phyloP scores from a whole-genome alignment of 768 basidiomycete species.

The Boletus vermiculosoides region DNA sequence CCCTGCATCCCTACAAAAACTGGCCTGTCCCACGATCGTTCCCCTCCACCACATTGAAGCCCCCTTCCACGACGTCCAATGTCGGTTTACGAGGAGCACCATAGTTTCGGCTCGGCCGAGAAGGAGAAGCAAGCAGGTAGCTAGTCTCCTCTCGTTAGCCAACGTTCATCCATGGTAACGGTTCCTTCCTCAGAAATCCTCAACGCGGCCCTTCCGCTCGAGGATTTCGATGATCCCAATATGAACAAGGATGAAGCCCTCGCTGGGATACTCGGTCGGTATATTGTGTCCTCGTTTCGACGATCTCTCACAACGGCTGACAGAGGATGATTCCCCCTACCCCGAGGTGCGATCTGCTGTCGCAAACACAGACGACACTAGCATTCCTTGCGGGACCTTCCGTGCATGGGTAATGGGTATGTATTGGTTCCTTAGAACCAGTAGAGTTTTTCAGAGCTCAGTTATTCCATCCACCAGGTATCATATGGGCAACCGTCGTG shows the following conservation, averaged over 20 bases:
- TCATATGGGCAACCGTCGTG: slow-evolving; percentile 59
- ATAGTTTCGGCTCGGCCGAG: slow-evolving; percentile 20
- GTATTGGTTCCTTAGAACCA: not conserved
- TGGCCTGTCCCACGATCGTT: not conserved
- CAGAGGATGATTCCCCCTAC: slow-evolving; percentile 79
- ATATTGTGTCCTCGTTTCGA: not conserved
- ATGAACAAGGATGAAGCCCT: slow-evolving; percentile 30
- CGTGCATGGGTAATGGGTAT: slow-evolving; percentile 59
- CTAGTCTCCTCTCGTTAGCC: not conserved
- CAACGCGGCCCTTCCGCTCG: slow-evolving; percentile 7
- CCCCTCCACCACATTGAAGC: not conserved
- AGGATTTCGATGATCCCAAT: slow-evolving; percentile 40
- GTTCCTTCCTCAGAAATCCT: slow-evolving; percentile 1
- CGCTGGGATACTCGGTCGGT: slow-evolving; percentile 27
- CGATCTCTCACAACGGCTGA: slow-evolving; percentile 14
- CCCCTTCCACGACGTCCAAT: slow-evolving; percentile 8
- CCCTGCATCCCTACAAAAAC: slow-evolving; percentile 15
- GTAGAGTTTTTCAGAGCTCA: not conserved
- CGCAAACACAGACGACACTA: slow-evolving; percentile 67
- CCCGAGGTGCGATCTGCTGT: slow-evolving; percentile 81
- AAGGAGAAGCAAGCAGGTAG: slow-evolving; percentile 25
- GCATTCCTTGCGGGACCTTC: slow-evolving; percentile 60
- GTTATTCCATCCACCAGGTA: slow-evolving; percentile 12
- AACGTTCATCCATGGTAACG: not conserved
- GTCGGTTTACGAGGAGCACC: slow-evolving; percentile 20